These are phyloP conservation scores for Eutrema yunnanense DNA, from an alignment of 345 rosid genomes.

Conservation along the genomic window DNA sequence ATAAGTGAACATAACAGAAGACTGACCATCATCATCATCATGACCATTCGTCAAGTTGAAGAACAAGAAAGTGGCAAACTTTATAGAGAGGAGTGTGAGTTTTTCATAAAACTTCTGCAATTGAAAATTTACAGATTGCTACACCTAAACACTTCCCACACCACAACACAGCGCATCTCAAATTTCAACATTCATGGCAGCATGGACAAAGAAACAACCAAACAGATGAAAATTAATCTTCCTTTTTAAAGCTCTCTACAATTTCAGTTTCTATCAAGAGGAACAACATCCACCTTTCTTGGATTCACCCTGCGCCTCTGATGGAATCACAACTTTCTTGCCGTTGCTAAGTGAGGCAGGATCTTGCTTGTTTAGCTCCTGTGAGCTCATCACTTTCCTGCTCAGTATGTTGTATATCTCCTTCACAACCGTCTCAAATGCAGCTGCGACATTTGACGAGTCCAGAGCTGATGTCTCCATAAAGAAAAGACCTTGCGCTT, in stretches of 20 bases:
- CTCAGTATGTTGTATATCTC: slow-evolving; percentile 89
- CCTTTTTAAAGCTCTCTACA: slow-evolving; percentile 17
- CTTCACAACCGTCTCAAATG: slow-evolving; percentile 87
- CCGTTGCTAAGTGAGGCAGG: slow-evolving; percentile 55
- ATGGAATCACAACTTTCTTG: slow-evolving; percentile 62
- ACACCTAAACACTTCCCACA: slow-evolving; percentile 29
- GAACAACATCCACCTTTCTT: slow-evolving; percentile 65
- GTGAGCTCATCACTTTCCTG: slow-evolving; percentile 82
- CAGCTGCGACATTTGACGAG: slow-evolving; percentile 82
- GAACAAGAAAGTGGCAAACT: neutral
- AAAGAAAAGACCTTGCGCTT: slow-evolving; percentile 85
- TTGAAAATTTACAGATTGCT: slow-evolving; percentile 29
- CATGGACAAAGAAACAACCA: slow-evolving; percentile 19
- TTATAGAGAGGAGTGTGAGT: slow-evolving; percentile 8
- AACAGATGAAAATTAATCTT: slow-evolving; percentile 7
- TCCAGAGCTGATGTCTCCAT: slow-evolving; percentile 96
- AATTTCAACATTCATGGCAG: slow-evolving; percentile 16
- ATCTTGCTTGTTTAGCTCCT: slow-evolving; percentile 62
- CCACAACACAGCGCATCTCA: slow-evolving; percentile 16
- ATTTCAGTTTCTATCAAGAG: slow-evolving; percentile 25
- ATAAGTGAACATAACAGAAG: neutral
- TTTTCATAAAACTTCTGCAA: slow-evolving; percentile 20
- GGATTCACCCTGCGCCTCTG: slow-evolving; percentile 26
- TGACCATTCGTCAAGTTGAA: neutral
- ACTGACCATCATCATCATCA: neutral